A percentile compares a stretch with the other conserved stretches of the same genome.
Evolutionary conservation across 2,329 filamentous ascomycete genomes (phyloP).

Genomic region (Hortaea werneckii): DNA sequence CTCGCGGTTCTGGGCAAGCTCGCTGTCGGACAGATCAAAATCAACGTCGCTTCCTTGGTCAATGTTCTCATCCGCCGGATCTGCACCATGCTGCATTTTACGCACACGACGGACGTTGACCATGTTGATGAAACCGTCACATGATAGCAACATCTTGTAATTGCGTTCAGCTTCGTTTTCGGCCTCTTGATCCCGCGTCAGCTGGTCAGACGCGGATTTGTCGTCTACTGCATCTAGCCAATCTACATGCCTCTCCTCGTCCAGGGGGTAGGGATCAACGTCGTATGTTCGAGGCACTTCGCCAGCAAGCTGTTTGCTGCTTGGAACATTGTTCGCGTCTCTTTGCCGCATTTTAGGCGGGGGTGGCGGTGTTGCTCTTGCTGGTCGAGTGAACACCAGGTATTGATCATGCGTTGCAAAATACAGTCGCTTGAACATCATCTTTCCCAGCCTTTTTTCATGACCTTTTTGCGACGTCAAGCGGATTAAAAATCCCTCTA

Average conservation of each 20-base stretch:
- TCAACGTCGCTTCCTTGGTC: slow-evolving; percentile 45
- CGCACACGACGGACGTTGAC: slow-evolving; percentile 48
- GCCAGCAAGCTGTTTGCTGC: slow-evolving; percentile 43
- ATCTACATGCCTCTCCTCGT: slow-evolving; percentile 38
- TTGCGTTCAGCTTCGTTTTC: slow-evolving; percentile 50
- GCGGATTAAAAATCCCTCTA: slow-evolving; percentile 57
- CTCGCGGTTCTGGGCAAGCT: slow-evolving; percentile 22
- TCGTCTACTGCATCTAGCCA: slow-evolving; percentile 42
- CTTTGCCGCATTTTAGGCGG: slow-evolving; percentile 43
- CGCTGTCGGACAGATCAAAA: slow-evolving; percentile 33
- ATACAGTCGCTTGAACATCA: slow-evolving; percentile 57
- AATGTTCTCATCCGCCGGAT: slow-evolving; percentile 43
- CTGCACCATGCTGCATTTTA: slow-evolving; percentile 42
- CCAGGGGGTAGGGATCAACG: slow-evolving; percentile 49
- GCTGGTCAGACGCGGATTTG: slow-evolving; percentile 29
- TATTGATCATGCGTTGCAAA: slow-evolving; percentile 55
- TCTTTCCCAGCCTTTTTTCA: slow-evolving; percentile 47
- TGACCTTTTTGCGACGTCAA: slow-evolving; percentile 54
- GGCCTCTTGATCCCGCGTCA: slow-evolving; percentile 48
- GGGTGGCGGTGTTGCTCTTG: slow-evolving; percentile 47
- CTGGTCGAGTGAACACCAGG: slow-evolving; percentile 51
- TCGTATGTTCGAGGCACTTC: slow-evolving; percentile 52
- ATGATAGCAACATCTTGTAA: slow-evolving; percentile 45
- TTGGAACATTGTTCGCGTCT: slow-evolving; percentile 39
- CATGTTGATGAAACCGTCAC: slow-evolving; percentile 57